Evolutionary conservation across 495 filamentous ascomycete genomes (phyloP).

Genomic region (Darksidea phi): DNA sequence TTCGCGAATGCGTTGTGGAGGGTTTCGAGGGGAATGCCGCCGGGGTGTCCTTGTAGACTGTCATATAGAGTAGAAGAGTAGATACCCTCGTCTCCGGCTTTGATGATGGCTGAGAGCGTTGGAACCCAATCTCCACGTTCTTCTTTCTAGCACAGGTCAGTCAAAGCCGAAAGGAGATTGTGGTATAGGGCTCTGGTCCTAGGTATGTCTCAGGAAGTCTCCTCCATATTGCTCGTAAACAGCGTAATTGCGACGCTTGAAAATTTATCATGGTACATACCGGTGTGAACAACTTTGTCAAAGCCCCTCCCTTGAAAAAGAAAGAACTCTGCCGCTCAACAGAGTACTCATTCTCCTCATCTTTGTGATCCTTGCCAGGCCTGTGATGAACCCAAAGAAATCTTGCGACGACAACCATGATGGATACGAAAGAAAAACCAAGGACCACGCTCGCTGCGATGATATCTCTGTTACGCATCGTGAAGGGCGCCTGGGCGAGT

Average conservation of each 20-base stretch:
- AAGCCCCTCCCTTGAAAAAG: not conserved
- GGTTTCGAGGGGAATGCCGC: not conserved
- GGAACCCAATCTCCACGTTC: slow-evolving; percentile 10
- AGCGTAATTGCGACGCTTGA: too few relatives aligned
- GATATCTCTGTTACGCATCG: slow-evolving; percentile 8
- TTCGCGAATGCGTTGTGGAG: slow-evolving; percentile 16
- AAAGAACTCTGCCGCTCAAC: not conserved
- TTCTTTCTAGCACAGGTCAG: not conserved
- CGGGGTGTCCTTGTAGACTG: slow-evolving; percentile 5
- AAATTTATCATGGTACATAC: too few relatives aligned
- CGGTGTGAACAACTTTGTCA: slow-evolving; percentile 1
- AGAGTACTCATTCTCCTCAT: not conserved
- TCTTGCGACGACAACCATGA: slow-evolving; percentile 19
- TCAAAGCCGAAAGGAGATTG: too few relatives aligned
- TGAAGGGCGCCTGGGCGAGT: not conserved
- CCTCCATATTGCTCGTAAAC: too few relatives aligned
- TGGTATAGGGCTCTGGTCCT: too few relatives aligned
- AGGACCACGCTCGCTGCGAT: slow-evolving; percentile 13
- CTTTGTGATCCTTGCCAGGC: not conserved
- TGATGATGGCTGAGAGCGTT: slow-evolving; percentile 19
- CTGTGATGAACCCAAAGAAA: slow-evolving; percentile 17
- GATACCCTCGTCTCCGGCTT: slow-evolving; percentile 26
- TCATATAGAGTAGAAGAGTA: slow-evolving; percentile 22
- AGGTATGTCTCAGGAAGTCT: too few relatives aligned
- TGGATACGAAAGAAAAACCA: slow-evolving; percentile 11